phyloP scores from a whole-genome alignment of 257 asterid genomes.

The Coffea canephora region DNA sequence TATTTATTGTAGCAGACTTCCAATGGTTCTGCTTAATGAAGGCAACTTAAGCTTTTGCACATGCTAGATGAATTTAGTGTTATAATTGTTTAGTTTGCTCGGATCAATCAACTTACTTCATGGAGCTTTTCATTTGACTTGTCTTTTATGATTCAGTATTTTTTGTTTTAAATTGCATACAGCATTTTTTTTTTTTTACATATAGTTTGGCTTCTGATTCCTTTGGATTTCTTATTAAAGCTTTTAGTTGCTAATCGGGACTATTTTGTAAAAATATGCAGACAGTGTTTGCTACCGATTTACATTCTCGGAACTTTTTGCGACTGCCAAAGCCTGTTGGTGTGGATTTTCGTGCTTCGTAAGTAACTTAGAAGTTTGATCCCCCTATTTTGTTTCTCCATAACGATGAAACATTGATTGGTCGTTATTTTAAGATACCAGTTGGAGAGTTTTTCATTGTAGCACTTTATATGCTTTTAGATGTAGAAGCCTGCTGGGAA shows the following conservation, averaged over 20 bases:
- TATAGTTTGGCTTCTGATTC: background rate
- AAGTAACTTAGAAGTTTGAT: conserved; percentile 36
- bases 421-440: background rate
- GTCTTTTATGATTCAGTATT: background rate
- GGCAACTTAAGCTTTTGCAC: background rate
- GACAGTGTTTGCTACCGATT: conserved; percentile 88
- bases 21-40: background rate
- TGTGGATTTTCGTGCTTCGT: conserved; percentile 97
- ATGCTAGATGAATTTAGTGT: background rate
- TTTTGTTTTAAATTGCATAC: background rate
- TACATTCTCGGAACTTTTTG: conserved; percentile 78
- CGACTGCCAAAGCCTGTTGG: conserved; percentile 94
- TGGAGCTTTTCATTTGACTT: background rate
- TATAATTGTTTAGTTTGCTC: too few relatives aligned
- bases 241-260: conserved; percentile 20
- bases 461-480: background rate
- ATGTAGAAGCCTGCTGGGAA: background rate
- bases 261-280: conserved; percentile 32
- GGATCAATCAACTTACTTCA: background rate
- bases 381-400: background rate
- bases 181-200: background rate
- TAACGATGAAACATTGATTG: background rate
- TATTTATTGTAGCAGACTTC: background rate
- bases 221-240: background rate
- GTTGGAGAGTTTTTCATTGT: background rate